Evolutionary conservation across 2,329 filamentous ascomycete species (phyloP).

Genomic region (Calonectria ilicicola): DNA sequence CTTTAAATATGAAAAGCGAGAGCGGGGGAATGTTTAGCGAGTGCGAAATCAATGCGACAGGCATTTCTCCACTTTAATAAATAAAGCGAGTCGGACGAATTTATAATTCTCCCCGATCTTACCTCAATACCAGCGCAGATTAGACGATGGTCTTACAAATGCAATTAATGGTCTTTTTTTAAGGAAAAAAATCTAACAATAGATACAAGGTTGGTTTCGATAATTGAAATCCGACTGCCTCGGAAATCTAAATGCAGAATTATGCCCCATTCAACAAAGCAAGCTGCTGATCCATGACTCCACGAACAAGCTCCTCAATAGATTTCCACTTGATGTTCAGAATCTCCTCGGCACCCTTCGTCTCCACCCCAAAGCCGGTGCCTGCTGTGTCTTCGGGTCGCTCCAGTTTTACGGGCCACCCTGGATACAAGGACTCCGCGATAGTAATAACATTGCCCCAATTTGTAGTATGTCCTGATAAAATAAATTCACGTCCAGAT

Average conservation of each 20-base stretch:
- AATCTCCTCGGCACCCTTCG: neutral
- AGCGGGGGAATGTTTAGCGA: neutral
- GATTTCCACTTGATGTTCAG: neutral
- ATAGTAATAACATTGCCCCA: neutral
- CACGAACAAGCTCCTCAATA: neutral
- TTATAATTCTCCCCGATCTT: neutral
- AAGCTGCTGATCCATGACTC: neutral
- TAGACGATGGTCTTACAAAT: too few species aligned
- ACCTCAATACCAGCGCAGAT: neutral
- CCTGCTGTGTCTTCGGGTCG: too few species aligned
- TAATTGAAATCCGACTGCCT: neutral
- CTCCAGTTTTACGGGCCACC: neutral
- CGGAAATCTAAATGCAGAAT: neutral
- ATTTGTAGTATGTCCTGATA: neutral
- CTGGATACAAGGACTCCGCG: neutral
- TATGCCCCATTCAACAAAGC: neutral
- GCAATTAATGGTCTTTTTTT: too few species aligned
- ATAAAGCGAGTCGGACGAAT: neutral
- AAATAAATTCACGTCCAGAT: neutral
- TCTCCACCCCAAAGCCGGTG: neutral
- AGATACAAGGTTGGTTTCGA: neutral
- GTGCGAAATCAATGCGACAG: neutral
- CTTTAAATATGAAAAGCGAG: neutral
- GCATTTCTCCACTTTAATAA: neutral
- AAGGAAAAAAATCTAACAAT: too few species aligned